Percentiles rank a stretch among this genome's conserved stretches.
phyloP scores from a whole-genome alignment of 345 rosid species.

The Geranium rotundifolium region DNA sequence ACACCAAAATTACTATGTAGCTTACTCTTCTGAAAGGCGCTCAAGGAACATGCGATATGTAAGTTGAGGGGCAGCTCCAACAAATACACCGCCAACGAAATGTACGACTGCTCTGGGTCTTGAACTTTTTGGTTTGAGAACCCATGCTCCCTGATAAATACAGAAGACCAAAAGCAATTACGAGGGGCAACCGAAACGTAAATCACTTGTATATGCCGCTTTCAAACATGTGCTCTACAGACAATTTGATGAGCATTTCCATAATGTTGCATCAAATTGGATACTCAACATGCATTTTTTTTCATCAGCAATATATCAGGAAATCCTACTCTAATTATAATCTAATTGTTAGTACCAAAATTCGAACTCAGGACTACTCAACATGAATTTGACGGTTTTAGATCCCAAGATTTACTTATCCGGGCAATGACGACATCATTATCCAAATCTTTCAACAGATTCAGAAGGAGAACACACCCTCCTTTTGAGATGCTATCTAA shows the following conservation, averaged over 20 bases:
- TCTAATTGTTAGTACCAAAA: too few species aligned
- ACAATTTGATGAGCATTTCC: neutral
- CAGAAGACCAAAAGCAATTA: neutral
- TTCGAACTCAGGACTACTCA: too few species aligned
- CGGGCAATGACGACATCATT: too few species aligned
- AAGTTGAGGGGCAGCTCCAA: constrained; percentile 98
- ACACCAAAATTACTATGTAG: neutral
- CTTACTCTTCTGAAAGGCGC: constrained; percentile 80
- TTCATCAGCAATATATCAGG: too few species aligned
- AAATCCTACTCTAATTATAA: too few species aligned
- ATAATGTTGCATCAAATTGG: neutral
- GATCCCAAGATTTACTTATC: too few species aligned
- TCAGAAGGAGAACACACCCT: too few species aligned
- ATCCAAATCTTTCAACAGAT: too few species aligned
- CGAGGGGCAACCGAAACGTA: neutral
- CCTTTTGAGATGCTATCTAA: too few species aligned
- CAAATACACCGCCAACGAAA: constrained; percentile 91
- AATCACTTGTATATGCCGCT: neutral
- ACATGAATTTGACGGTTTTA: neutral
- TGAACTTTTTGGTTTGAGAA: constrained; percentile 59
- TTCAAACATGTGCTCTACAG: neutral
- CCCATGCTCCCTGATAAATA: constrained; percentile 81
- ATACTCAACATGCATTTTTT: too few species aligned
- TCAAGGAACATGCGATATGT: constrained; percentile 90
- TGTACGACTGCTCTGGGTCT: constrained; percentile 72